Conservation (phyloP, 768 basidiomycete species). For the Cubamyces sp. region DNA sequence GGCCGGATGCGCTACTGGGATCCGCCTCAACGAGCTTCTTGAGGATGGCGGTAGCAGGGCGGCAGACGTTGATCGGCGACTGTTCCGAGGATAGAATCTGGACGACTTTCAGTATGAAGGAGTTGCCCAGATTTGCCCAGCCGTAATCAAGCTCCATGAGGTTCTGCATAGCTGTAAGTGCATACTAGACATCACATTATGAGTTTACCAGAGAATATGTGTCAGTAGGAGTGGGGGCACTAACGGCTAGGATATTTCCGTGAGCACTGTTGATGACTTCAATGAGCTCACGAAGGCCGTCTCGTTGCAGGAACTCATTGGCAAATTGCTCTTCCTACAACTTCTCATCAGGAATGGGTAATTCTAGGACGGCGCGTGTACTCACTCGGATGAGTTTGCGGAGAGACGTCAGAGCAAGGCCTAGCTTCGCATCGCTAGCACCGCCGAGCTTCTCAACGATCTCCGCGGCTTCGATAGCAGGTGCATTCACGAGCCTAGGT, state of each 20-base stretch:
- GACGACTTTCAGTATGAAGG: slow-evolving; percentile 79
- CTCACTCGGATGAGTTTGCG: slow-evolving; percentile 79
- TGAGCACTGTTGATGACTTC: slow-evolving; percentile 65
- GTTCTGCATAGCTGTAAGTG: slow-evolving; percentile 83
- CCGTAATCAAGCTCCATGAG: slow-evolving; percentile 87
- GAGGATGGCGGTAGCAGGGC: slow-evolving; percentile 88
- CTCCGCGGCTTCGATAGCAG: slow-evolving; percentile 78
- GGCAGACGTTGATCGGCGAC: slow-evolving; percentile 86
- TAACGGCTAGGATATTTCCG: slow-evolving; percentile 86
- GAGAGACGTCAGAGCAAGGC: slow-evolving; percentile 73
- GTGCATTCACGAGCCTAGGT: slow-evolving; percentile 75
- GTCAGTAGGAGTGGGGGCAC: slow-evolving; percentile 27
- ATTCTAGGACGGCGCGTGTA: not conserved
- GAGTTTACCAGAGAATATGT: not conserved
- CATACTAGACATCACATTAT: slow-evolving; percentile 57
- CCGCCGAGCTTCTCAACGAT: slow-evolving; percentile 66
- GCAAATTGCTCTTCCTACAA: slow-evolving; percentile 82
- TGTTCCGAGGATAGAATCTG: slow-evolving; percentile 75
- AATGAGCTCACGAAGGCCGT: slow-evolving; percentile 74
- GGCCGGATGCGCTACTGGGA: slow-evolving; percentile 66
- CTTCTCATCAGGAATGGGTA: not conserved
- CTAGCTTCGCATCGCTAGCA: slow-evolving; percentile 61
- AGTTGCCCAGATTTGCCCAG: slow-evolving; percentile 72
- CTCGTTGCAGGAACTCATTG: slow-evolving; percentile 71
- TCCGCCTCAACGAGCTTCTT: slow-evolving; percentile 90